Conservation (phyloP, 2,329 filamentous ascomycete genomes). For the Pseudogymnoascus sp. region DNA sequence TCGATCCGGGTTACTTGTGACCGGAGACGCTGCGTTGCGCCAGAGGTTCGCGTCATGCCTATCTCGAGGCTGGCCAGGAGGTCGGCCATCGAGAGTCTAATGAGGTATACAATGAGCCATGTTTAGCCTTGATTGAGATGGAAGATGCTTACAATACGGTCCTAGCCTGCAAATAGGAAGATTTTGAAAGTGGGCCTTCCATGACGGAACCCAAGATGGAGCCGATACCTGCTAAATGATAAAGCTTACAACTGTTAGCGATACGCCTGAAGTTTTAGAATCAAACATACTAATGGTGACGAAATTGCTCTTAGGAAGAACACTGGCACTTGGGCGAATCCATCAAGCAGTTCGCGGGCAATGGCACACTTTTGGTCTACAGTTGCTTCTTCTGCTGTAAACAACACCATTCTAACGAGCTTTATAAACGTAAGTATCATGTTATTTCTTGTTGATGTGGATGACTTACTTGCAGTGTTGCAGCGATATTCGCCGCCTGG, state of each 20-base stretch:
- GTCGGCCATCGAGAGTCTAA: conserved; percentile 35
- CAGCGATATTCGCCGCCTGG: conserved; percentile 44
- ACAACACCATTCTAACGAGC: conserved; percentile 41
- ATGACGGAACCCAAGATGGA: conserved; percentile 42
- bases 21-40: conserved; percentile 34
- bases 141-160: conserved; percentile 29
- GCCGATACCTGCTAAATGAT: conserved; percentile 43
- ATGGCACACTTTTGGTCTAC: conserved; percentile 40
- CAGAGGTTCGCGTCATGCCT: conserved; percentile 31
- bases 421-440: conserved; percentile 26
- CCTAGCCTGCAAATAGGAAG: conserved; percentile 28
- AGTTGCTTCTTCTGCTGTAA: conserved; percentile 30
- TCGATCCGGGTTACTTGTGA: conserved; percentile 38
- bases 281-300: conserved; percentile 31
- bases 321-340: conserved; percentile 37
- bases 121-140: neutral
- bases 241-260: conserved; percentile 23
- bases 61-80: conserved; percentile 38
- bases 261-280: neutral
- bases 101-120: neutral
- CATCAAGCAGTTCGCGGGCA: conserved; percentile 37
- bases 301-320: conserved; percentile 42
- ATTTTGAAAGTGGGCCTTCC: conserved; percentile 22
- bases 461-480: conserved; percentile 28
- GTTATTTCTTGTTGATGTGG: neutral